Evolutionary conservation across 176 grass and related monocot species (phyloP).

Genomic region (Poa pratensis): DNA sequence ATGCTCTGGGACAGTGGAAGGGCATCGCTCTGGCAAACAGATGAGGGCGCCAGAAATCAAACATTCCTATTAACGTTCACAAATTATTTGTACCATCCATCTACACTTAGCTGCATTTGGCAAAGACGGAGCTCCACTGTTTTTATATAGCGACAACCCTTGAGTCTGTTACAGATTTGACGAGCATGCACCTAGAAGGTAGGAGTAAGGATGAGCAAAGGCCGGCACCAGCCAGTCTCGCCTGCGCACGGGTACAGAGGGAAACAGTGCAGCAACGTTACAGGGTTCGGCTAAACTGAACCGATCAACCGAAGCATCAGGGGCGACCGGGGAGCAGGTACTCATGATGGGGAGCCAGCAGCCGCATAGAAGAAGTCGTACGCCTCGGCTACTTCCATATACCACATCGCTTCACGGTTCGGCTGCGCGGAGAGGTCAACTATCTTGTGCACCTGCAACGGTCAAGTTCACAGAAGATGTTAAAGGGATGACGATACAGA

Average conservation of each 20-base stretch:
- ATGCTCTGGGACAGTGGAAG: background rate
- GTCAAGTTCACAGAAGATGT: background rate
- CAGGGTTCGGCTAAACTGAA: background rate
- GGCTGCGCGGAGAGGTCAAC: conserved; percentile 74
- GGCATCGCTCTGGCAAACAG: background rate
- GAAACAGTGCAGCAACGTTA: too few species aligned
- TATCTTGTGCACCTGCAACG: conserved; percentile 82
- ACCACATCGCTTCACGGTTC: conserved; percentile 84
- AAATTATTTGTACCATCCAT: background rate
- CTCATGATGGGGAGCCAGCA: background rate
- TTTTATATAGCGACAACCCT: background rate
- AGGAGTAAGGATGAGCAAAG: too few species aligned
- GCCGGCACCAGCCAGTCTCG: too few species aligned
- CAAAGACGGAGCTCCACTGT: background rate
- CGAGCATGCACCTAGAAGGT: too few species aligned
- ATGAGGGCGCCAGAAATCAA: background rate
- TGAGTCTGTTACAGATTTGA: background rate
- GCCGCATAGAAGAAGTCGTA: conserved; percentile 67
- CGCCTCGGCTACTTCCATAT: conserved; percentile 82
- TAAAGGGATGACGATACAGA: background rate
- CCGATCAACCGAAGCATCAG: background rate
- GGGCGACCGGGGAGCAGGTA: background rate
- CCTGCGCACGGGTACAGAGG: too few species aligned
- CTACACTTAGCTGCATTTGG: background rate
- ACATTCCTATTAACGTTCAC: background rate